Base-by-base conservation (phyloP, 2,329 filamentous ascomycete species). In the Zalaria sp. region DNA sequence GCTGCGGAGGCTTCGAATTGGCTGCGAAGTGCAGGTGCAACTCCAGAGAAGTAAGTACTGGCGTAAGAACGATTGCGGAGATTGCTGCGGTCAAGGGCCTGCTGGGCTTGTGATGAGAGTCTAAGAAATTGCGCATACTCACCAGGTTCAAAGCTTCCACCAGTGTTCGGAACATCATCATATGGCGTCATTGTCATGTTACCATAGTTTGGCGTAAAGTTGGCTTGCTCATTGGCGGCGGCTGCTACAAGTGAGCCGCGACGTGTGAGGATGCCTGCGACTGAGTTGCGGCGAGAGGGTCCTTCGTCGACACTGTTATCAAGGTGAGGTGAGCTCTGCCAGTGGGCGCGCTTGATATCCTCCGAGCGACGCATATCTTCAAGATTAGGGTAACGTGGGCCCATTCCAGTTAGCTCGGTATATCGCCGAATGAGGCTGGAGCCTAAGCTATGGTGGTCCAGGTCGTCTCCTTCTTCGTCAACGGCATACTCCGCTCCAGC, bases 201-300 rank as follows among this genome's bases (percentile, higher is more conserved):
- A 8, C 10, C 25, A 37, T 9, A 37, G 18, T 11, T 37, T 36
- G n/a, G 28, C 29, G 11, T 45, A 29, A 37, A 40, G 37, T 34
- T 34, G 37, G 25, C 35, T 9, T 34, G 31, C 38, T 32, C 39
- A 25, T 27, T 37, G 26, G 18, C 25, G 27, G 38, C n/a, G 5
- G 28, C 40, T 34, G 39, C 54, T 11, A 49, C 55, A n/a, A 60
- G 47, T 10, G 58, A 60, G 8, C 57, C 57, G 18, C 58, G 54
- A 10, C 58, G 51, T 6, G 58, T 61, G 2, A 57, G 58, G 26
- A 61, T 59, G 38, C 62, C 64, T 9, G 67, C 84, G 55, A 91
- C 85, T 1, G 84, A 89, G 59, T 89, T 84, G 27, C 84, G 77
- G 45, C 84, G 74, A 52, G 82, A 86, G 53, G 87, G 81, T 8